Conservation (phyloP, 352 stramenopile genomes). For the Thraustochytrium sp. region DNA sequence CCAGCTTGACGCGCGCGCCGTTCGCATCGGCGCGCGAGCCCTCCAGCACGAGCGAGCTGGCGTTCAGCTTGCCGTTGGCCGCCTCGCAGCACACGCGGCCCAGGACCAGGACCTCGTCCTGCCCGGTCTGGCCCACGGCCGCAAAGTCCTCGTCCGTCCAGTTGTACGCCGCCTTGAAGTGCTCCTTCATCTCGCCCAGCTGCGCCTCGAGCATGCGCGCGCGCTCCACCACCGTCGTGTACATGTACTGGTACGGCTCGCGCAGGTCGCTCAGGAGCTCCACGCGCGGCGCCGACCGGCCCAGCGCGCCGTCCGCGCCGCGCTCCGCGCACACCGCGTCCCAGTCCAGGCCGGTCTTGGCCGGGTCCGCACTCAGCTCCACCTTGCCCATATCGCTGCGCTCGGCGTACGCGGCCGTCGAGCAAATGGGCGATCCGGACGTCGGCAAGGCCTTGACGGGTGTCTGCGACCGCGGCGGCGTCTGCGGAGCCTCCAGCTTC, state of each 20-base stretch:
- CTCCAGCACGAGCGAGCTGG: constrained; percentile 66
- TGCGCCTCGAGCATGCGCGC: constrained; percentile 55
- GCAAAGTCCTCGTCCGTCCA: constrained; percentile 56
- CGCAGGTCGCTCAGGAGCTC: not conserved
- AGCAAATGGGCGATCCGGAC: not conserved
- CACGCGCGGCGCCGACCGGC: not conserved
- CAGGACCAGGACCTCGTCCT: constrained; percentile 61
- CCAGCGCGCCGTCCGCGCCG: not conserved
- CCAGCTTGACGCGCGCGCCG: constrained; percentile 60
- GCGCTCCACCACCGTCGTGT: constrained; percentile 62
- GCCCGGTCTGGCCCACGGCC: constrained; percentile 65
- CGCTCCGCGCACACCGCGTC: not conserved
- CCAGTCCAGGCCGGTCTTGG: not conserved
- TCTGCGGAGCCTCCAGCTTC: not conserved
- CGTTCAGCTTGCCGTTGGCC: constrained; percentile 65
- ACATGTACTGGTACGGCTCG: constrained; percentile 54
- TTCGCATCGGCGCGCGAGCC: constrained; percentile 57
- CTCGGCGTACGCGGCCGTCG: not conserved
- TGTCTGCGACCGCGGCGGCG: too few relatives aligned
- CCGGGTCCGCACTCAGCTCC: not conserved
- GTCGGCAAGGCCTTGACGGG: too few relatives aligned
- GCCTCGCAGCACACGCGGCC: constrained; percentile 69
- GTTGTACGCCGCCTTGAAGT: constrained; percentile 48
- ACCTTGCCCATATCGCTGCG: constrained; percentile 25
- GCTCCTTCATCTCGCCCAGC: constrained; percentile 13